Evolutionary conservation across 2,329 filamentous ascomycete species (phyloP).

Genomic region (Neofusicoccum umdonicola): DNA sequence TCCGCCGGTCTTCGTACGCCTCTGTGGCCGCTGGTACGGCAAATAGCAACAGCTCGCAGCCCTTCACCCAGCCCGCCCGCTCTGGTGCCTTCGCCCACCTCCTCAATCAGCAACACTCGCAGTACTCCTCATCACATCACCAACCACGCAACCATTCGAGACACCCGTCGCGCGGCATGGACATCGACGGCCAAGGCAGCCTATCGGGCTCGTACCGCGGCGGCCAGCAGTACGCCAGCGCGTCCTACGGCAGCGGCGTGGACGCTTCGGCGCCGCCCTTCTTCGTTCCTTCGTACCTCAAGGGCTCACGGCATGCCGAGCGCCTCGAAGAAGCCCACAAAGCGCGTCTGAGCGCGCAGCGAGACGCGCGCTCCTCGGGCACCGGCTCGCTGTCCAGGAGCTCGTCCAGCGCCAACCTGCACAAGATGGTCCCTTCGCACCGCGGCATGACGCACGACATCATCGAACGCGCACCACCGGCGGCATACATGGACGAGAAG

Average conservation of each 20-base stretch:
- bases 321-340: slow-evolving; percentile 68
- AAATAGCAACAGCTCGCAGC: slow-evolving; percentile 31
- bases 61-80: slow-evolving; percentile 34
- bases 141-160: slow-evolving; percentile 26
- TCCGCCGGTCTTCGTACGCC: slow-evolving; percentile 60
- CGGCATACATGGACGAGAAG: slow-evolving; percentile 11
- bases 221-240: slow-evolving; percentile 22
- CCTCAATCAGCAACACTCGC: slow-evolving; percentile 44
- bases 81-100: slow-evolving; percentile 55
- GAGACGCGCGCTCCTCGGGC: slow-evolving; percentile 43
- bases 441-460: slow-evolving; percentile 80
- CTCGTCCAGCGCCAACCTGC: slow-evolving; percentile 57
- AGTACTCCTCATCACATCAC: slow-evolving; percentile 28
- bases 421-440: slow-evolving; percentile 64
- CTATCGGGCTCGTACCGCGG: slow-evolving; percentile 1
- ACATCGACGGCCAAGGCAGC: slow-evolving; percentile 24
- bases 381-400: slow-evolving; percentile 53
- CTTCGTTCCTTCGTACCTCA: slow-evolving; percentile 82
- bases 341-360: slow-evolving; percentile 43
- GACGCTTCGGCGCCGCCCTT: slow-evolving; percentile 50
- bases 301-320: slow-evolving; percentile 72
- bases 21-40: slow-evolving; percentile 57
- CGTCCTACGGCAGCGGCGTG: slow-evolving; percentile 25
- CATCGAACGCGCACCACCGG: slow-evolving; percentile 66
- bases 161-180: slow-evolving; percentile 39